These are phyloP conservation scores for Xylaria telfairii DNA, from an alignment of 495 filamentous ascomycete genomes.

Conservation along the genomic window DNA sequence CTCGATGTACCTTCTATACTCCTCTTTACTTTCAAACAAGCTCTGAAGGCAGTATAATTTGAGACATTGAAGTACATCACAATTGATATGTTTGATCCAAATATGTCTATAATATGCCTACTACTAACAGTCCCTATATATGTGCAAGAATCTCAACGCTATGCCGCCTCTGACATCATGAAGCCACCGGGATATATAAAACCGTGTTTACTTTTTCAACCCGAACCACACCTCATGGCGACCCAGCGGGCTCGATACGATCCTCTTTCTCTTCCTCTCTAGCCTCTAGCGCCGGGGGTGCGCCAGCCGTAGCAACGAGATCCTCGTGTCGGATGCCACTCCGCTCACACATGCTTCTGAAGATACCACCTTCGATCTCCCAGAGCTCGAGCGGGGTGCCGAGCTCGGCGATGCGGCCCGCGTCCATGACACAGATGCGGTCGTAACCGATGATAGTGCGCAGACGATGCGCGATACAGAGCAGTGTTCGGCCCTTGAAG, in stretches of 20 bases:
- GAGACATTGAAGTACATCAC: not conserved
- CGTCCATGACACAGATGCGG: slow-evolving; percentile 94
- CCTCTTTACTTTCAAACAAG: not conserved
- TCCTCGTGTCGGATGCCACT: slow-evolving; percentile 84
- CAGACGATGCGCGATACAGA: slow-evolving; percentile 94
- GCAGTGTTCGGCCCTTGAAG: slow-evolving; percentile 85
- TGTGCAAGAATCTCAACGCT: not conserved
- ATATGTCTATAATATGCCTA: slow-evolving; percentile 8
- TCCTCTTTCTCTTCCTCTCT: slow-evolving; percentile 20
- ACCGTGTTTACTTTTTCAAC: not conserved
- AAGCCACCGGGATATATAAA: not conserved
- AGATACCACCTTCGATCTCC: slow-evolving; percentile 68
- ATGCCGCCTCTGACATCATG: slow-evolving; percentile 3
- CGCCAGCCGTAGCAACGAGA: slow-evolving; percentile 48
- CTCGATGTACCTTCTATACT: not conserved
- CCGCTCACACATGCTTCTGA: slow-evolving; percentile 89
- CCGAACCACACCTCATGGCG: not conserved
- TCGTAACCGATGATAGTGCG: slow-evolving; percentile 95
- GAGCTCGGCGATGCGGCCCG: slow-evolving; percentile 83
- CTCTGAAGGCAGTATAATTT: not conserved
- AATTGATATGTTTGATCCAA: not conserved
- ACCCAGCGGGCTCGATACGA: not conserved
- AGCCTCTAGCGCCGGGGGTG: slow-evolving; percentile 14
- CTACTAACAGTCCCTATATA: not conserved
- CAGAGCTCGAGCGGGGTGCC: slow-evolving; percentile 77